These are phyloP conservation scores for Hymenoscyphus linearis DNA, from an alignment of 2,329 filamentous ascomycete genomes.

Conservation along the genomic window DNA sequence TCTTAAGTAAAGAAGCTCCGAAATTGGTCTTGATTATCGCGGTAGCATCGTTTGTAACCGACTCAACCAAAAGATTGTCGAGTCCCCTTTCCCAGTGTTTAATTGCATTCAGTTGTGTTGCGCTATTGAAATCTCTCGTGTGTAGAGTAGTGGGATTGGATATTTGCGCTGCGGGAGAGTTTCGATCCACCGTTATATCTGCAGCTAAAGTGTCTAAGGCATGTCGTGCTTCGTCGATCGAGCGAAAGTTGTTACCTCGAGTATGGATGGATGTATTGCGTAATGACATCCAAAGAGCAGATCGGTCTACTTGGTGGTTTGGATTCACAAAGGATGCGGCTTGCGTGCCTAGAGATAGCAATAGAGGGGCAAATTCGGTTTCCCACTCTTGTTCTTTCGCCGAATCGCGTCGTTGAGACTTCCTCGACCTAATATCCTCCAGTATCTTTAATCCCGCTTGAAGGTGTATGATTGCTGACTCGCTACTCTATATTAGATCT, in stretches of 20 bases:
- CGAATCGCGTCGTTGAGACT: constrained; percentile 1
- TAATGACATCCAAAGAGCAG: constrained; percentile 20
- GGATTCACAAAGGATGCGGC: constrained; percentile 27
- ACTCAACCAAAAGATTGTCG: constrained; percentile 14
- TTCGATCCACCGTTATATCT: constrained; percentile 50
- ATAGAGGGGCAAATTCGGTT: constrained; percentile 21
- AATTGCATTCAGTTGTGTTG: constrained; percentile 41
- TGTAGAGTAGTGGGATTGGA: constrained; percentile 31
- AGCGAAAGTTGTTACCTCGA: constrained; percentile 36
- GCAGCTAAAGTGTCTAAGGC: constrained; percentile 52
- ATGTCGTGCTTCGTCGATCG: constrained; percentile 49
- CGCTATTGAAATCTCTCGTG: constrained; percentile 46
- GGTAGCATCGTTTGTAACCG: constrained; percentile 22
- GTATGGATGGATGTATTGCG: constrained; percentile 15
- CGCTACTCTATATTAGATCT: constrained; percentile 16
- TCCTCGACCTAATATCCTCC: constrained; percentile 20
- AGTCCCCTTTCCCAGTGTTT: constrained; percentile 20
- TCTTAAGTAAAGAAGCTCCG: constrained; percentile 42
- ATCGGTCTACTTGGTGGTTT: constrained; percentile 18
- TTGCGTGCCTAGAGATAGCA: constrained; percentile 27
- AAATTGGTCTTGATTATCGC: constrained; percentile 46
- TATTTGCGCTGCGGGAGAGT: constrained; percentile 7
- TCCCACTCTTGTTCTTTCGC: constrained; percentile 18
- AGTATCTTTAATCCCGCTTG: constrained; percentile 27
- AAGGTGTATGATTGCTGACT: constrained; percentile 27